A percentile compares a stretch with the other conserved stretches of the same genome.
Evolutionary conservation across 78 protist species (phyloP).

Genomic region (Diacronema lutheri): DNA sequence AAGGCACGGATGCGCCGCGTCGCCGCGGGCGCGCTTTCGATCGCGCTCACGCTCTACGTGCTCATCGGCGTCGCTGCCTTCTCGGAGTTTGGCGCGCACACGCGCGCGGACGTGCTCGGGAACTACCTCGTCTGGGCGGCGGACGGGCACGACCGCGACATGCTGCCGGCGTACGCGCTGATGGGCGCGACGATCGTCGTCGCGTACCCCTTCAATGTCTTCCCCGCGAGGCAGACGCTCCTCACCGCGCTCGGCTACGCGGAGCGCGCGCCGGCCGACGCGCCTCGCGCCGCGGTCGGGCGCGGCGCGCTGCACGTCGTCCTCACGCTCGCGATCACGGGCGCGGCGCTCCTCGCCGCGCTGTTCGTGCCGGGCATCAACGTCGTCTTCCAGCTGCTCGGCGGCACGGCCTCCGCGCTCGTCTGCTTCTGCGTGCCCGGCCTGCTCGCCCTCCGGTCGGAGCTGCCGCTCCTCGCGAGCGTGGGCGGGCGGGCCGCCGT

Average conservation of each 20-base stretch:
- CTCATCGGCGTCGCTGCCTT: not conserved
- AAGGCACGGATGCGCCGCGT: not conserved
- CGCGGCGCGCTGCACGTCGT: not conserved
- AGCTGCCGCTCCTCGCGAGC: not conserved
- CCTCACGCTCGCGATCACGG: not conserved
- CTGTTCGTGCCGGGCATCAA: slow-evolving; percentile 4
- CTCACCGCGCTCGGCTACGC: not conserved
- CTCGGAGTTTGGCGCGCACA: not conserved
- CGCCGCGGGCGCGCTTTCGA: not conserved
- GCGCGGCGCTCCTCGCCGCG: not conserved
- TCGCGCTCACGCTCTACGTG: not conserved
- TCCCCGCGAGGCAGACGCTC: not conserved
- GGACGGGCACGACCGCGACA: not conserved
- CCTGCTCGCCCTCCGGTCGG: not conserved
- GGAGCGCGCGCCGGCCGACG: not conserved
- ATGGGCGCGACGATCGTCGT: not conserved
- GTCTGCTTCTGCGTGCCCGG: slow-evolving; percentile 5
- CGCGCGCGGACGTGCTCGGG: not conserved
- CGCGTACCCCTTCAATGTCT: slow-evolving; percentile 7
- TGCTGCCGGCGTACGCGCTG: not conserved
- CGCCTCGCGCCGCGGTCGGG: not conserved
- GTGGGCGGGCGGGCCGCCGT: not conserved
- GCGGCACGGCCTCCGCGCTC: not conserved
- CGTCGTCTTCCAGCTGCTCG: slow-evolving; percentile 14
- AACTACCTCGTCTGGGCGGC: not conserved